These are phyloP conservation scores for Abortiporus biennis DNA, from an alignment of 1,284 basidiomycete genomes.

Conservation along the genomic window DNA sequence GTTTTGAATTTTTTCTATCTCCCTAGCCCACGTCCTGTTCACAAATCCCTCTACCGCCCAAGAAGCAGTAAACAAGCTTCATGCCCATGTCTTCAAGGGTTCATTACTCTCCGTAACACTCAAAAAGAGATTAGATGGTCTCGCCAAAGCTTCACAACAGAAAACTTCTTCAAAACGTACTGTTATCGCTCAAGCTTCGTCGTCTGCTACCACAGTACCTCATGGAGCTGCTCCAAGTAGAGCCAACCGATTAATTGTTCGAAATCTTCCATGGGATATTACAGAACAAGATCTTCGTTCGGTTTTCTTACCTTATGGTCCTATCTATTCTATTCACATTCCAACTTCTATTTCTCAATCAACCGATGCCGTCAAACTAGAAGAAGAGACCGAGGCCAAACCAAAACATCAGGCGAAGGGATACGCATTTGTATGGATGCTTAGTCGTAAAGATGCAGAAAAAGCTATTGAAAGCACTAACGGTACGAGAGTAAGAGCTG, in stretches of 20 bases:
- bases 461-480: slow-evolving; percentile 82
- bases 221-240: slow-evolving; percentile 47
- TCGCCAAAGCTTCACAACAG: slow-evolving; percentile 40
- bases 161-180: slow-evolving; percentile 20
- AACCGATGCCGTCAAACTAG: too few relatives aligned
- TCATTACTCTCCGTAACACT: slow-evolving; percentile 81
- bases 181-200: slow-evolving; percentile 10
- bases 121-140: slow-evolving; percentile 81
- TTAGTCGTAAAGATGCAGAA: slow-evolving; percentile 83
- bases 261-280: slow-evolving; percentile 84
- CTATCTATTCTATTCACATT: slow-evolving; percentile 83
- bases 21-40: slow-evolving; percentile 76
- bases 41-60: slow-evolving; percentile 65
- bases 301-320: slow-evolving; percentile 85
- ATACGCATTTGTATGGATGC: slow-evolving; percentile 96
- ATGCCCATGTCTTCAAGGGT: slow-evolving; percentile 94
- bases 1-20: slow-evolving; percentile 14
- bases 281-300: slow-evolving; percentile 85
- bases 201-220: slow-evolving; percentile 11
- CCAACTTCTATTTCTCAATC: slow-evolving; percentile 38
- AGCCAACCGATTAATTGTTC: slow-evolving; percentile 83
- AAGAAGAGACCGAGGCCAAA: slow-evolving; percentile 17
- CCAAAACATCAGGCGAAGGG: slow-evolving; percentile 56
- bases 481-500: slow-evolving; percentile 65
- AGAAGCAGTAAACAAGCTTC: slow-evolving; percentile 76